These are phyloP conservation scores for Arthrobotrys megalospora DNA, from an alignment of 2,329 filamentous ascomycete genomes.

Conservation along the genomic window DNA sequence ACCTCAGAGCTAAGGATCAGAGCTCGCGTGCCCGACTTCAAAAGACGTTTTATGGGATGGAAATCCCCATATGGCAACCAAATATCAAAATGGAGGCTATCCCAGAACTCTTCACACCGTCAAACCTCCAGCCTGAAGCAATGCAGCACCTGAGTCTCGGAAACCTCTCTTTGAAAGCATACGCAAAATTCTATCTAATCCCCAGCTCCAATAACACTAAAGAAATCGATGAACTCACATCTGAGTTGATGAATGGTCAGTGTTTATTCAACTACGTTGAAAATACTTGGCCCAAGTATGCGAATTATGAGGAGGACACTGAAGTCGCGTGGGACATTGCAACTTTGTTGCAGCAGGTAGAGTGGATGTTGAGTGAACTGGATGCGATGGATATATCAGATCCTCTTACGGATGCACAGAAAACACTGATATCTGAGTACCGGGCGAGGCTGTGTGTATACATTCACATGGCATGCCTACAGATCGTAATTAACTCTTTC, in stretches of 20 bases:
- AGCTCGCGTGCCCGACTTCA: not conserved
- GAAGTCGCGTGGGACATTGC: conserved; percentile 44
- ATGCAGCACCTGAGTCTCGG: conserved; percentile 25
- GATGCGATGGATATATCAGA: conserved; percentile 29
- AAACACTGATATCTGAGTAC: conserved; percentile 13
- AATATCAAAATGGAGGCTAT: not conserved
- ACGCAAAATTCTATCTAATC: conserved; percentile 29
- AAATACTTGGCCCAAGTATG: conserved; percentile 39
- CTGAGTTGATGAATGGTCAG: conserved; percentile 44
- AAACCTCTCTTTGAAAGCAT: conserved; percentile 36
- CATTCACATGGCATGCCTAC: conserved; percentile 37
- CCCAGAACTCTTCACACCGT: conserved; percentile 14
- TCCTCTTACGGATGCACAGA: conserved; percentile 20
- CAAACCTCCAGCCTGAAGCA: conserved; percentile 3
- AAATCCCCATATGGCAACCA: no score
- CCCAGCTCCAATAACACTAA: not conserved
- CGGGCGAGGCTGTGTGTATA: conserved; percentile 35
- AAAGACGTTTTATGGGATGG: not conserved
- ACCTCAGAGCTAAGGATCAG: not conserved
- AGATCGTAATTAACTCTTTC: conserved; percentile 42
- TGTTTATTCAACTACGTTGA: conserved; percentile 48
- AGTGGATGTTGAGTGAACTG: conserved; percentile 37
- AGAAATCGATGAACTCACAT: conserved; percentile 43
- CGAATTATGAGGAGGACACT: conserved; percentile 39
- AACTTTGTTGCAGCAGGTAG: conserved; percentile 30